Percentiles rank a stretch among this genome's conserved stretches.
Conservation (phyloP, 2,329 filamentous ascomycete genomes). For the Blastomyces gilchristii region DNA sequence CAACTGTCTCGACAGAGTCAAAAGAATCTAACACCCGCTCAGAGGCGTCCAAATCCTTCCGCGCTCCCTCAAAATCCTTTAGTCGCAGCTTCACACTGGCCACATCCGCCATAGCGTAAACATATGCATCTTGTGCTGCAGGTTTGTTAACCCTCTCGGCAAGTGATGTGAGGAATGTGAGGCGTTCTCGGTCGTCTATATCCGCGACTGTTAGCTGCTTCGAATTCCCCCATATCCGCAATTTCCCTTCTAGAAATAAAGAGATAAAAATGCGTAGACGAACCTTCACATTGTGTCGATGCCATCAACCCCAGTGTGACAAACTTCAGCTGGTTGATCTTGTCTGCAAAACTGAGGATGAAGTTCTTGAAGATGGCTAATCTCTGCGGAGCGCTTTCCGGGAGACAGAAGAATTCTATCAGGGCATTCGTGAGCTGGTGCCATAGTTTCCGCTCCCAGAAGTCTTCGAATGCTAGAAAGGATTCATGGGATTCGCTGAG, state of each 20-base stretch:
- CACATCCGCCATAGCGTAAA: slow-evolving; percentile 85
- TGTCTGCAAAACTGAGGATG: slow-evolving; percentile 90
- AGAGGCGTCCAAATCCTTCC: slow-evolving; percentile 75
- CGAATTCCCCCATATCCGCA: neutral
- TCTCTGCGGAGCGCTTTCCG: slow-evolving; percentile 71
- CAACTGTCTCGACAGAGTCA: slow-evolving; percentile 88
- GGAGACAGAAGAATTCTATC: slow-evolving; percentile 74
- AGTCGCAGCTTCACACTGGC: slow-evolving; percentile 78
- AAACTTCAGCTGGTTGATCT: slow-evolving; percentile 98
- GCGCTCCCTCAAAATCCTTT: slow-evolving; percentile 67
- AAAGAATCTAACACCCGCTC: slow-evolving; percentile 84
- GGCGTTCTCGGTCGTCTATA: slow-evolving; percentile 58
- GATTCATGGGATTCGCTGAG: slow-evolving; percentile 79
- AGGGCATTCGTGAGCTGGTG: slow-evolving; percentile 91
- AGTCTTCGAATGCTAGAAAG: slow-evolving; percentile 87
- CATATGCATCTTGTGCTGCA: slow-evolving; percentile 87
- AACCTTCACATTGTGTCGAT: slow-evolving; percentile 59
- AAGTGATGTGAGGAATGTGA: slow-evolving; percentile 73
- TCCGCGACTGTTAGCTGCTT: slow-evolving; percentile 1
- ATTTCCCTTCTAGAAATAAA: neutral
- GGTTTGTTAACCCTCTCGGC: slow-evolving; percentile 84
- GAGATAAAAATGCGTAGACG: neutral
- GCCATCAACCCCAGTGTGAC: slow-evolving; percentile 83
- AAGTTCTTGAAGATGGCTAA: slow-evolving; percentile 89
- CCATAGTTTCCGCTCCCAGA: slow-evolving; percentile 98